Base-by-base conservation (phyloP, 139 green algal genomes). In the Microglena sp. region DNA sequence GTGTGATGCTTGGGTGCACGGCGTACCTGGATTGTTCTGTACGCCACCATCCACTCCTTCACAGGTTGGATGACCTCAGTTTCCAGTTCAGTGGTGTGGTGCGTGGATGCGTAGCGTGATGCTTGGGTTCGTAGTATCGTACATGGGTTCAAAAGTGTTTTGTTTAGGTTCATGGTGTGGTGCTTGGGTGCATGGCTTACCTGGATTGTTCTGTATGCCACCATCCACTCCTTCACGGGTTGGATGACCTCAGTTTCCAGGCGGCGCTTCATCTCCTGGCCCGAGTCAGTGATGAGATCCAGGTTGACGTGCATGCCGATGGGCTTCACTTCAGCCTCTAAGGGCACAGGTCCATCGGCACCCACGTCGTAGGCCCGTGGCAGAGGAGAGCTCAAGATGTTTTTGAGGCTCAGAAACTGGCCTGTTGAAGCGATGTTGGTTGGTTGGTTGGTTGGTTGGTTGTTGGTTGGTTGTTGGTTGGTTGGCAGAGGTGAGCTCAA, bases 291-390 rank as follows among this genome's bases (percentile, higher is more conserved):
- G n/a, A 95, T 67, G 32, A 81, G 60, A 29, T 93, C 87, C 0
- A 85, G 60, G 33, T 73, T 72, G 35, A 90, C 86, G 46, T 87
- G 83, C n/a, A 83, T 77, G 28, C 88, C 85, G 62, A 91, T 86
- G 30, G 76, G 54, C 35, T 71, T 64, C 2, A 68, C 44, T 27
- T 82, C 75, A 33, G 74, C 69, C 7, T 79, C 64, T 43, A 66
- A 67, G 7, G 83, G 73, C 64, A 91, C 80, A 28, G 87, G 82
- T 26, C 87, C 88, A 32, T 77, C 79, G 31, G 66, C 70, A 2
- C 73, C 81, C 60, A 92, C 86, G 27, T 95, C 89, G 57, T 85
- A 95, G 0, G 91, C 81, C 1, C 82, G 74, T 5, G 89, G 89
- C 7, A 95, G 75, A 5, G 86, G 78, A 1, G 81, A 84, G 34